Base-by-base conservation (phyloP, 2,329 filamentous ascomycete species). In the Aspergillus japonicus region DNA sequence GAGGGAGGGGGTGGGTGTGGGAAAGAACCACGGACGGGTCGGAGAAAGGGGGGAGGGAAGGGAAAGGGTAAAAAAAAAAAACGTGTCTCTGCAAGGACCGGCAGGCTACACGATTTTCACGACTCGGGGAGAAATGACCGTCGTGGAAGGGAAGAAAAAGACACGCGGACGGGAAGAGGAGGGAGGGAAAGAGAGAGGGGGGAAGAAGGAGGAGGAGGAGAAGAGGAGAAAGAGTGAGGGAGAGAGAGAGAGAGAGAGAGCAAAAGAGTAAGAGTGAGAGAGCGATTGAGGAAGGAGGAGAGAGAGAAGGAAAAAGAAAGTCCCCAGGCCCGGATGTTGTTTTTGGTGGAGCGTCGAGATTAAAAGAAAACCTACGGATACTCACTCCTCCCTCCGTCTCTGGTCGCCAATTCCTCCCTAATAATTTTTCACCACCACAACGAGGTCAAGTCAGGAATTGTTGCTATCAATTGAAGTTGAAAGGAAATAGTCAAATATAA, bases 121-220 rank as follows among this genome's bases (percentile, higher is more conserved):
- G 67, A 69, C 67, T 59, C 60, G 60, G 47, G 33, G 29, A 26
- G 33, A 56, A 55, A 47, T 54, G 51, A 66, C 60, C 59, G 68
- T 66, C 71, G 68, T 65, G 70, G 69, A 71, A 67, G 64, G 66
- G 69, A 65, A 72, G 70, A 64, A 62, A 58, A 66, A 63, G 64
- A 63, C 62, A 62, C 52, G 56, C 52, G 47, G 42, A 58, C 57
- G 59, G 57, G 56, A 51, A 56, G 58, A 61, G 54, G 56, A 50
- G 59, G 57, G 50, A 60, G 23, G 23, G 52, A 57, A 51, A 57
- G 56, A 60, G 56, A 50, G 59, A 59, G 57, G 47, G 54, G 56
- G 47, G 19, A 24, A 23, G 12, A 24, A 50, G 14, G 48, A 24
- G 48, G 47, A 19, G 23, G 47, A 26, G 47, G 60, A 23, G 57